Evolutionary conservation across 2,329 filamentous ascomycete species (phyloP).

Genomic region (Penicillium sp.): DNA sequence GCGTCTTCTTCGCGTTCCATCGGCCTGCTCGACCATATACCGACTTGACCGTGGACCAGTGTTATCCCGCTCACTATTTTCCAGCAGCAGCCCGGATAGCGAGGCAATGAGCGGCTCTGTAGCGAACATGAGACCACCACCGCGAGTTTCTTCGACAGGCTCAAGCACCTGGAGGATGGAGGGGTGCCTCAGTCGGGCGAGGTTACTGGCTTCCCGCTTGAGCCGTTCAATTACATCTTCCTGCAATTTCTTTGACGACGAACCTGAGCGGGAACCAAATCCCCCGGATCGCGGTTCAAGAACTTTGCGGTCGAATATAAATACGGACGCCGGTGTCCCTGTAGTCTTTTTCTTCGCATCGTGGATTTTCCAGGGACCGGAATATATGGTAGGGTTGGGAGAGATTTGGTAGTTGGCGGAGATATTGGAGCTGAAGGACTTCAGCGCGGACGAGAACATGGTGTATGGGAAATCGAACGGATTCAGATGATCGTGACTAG

Average conservation of each 20-base stretch:
- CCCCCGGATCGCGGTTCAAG: constrained; percentile 66
- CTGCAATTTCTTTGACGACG: constrained; percentile 70
- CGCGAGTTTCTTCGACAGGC: constrained; percentile 89
- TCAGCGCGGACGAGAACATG: constrained; percentile 93
- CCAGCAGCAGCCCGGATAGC: constrained; percentile 72
- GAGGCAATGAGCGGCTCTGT: constrained; percentile 88
- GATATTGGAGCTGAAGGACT: constrained; percentile 93
- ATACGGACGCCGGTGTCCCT: constrained; percentile 81
- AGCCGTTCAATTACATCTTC: constrained; percentile 89
- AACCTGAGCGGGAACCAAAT: constrained; percentile 57
- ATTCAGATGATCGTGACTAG: constrained; percentile 3
- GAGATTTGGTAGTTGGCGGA: constrained; percentile 84
- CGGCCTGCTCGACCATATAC: constrained; percentile 73
- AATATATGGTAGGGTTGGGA: constrained; percentile 67
- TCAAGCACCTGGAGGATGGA: constrained; percentile 89
- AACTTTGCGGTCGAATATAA: constrained; percentile 87
- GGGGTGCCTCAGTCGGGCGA: constrained; percentile 84
- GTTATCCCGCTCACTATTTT: constrained; percentile 84
- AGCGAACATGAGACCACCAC: constrained; percentile 89
- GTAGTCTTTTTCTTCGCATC: constrained; percentile 96
- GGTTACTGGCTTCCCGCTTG: constrained; percentile 83
- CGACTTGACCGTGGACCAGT: constrained; percentile 68
- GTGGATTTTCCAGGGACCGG: constrained; percentile 95
- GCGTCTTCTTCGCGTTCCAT: constrained; percentile 66
- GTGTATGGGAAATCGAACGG: constrained; percentile 25